These are phyloP conservation scores for Talaromyces borbonicus DNA, from an alignment of 495 filamentous ascomycete genomes.

Conservation along the genomic window DNA sequence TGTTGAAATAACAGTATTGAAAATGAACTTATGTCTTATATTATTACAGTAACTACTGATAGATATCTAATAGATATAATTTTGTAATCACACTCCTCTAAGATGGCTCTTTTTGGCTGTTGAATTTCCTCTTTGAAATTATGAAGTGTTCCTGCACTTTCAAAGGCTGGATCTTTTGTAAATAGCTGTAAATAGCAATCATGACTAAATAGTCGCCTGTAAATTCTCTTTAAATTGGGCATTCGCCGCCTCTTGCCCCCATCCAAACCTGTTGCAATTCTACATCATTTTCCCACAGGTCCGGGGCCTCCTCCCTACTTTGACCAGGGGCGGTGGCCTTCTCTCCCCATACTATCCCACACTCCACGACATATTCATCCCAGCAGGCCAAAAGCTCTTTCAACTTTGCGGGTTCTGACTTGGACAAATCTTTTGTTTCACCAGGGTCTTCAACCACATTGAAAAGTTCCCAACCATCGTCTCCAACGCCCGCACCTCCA, in stretches of 20 bases:
- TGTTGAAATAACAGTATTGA: too few species aligned
- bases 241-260: constrained; percentile 9
- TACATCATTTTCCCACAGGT: constrained; percentile 12
- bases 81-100: too few species aligned
- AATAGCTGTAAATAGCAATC: too few species aligned
- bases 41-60: too few species aligned
- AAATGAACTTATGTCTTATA: too few species aligned
- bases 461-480: constrained; percentile 23
- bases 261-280: constrained; percentile 13
- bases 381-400: constrained; percentile 25
- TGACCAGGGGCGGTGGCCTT: constrained; percentile 8
- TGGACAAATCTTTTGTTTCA: constrained; percentile 27
- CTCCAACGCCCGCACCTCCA: constrained; percentile 6
- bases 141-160: too few species aligned
- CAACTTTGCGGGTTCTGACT: constrained; percentile 16
- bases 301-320: constrained; percentile 9
- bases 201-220: too few species aligned
- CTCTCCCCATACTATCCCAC: constrained; percentile 14
- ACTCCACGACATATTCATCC: constrained; percentile 26
- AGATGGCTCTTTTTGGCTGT: too few species aligned
- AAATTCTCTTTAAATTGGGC: too few species aligned
- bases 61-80: too few species aligned
- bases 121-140: too few species aligned
- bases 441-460: constrained; percentile 29
- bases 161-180: too few species aligned